phyloP scores from a whole-genome alignment of 2,329 filamentous ascomycete species.

The Tolypocladium album region DNA sequence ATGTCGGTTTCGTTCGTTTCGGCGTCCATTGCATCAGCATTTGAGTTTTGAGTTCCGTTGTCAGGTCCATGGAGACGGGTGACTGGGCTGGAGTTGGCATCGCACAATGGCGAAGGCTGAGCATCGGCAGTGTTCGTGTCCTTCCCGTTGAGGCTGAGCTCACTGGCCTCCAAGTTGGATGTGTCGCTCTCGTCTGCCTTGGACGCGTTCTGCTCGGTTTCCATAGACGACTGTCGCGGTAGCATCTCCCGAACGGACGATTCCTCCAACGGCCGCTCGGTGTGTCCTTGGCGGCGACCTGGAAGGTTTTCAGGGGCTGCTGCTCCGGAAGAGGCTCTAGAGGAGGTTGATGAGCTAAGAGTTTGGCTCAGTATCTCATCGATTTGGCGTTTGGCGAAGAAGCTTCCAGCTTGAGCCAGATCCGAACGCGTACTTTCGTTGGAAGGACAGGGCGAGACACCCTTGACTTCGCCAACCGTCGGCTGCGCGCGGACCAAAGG shows the following conservation, averaged over 20 bases:
- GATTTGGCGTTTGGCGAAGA: constrained; percentile 4
- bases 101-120: background rate
- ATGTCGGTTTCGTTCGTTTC: background rate
- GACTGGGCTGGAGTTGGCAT: background rate
- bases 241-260: background rate
- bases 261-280: too few species aligned
- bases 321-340: background rate
- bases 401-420: background rate
- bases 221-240: background rate
- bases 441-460: constrained; percentile 1
- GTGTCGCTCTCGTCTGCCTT: background rate
- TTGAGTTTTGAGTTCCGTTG: background rate
- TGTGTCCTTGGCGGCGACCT: background rate
- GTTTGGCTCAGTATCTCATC: constrained; percentile 6
- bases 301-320: background rate
- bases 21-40: background rate
- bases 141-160: background rate
- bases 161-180: background rate
- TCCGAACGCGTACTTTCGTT: background rate
- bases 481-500: constrained; percentile 3
- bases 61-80: background rate
- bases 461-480: constrained; percentile 5
- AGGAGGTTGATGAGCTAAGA: background rate
- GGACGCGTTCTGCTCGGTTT: background rate
- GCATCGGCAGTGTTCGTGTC: background rate